Conservation (phyloP, 2,329 filamentous ascomycete species). For the Alternaria sp. region DNA sequence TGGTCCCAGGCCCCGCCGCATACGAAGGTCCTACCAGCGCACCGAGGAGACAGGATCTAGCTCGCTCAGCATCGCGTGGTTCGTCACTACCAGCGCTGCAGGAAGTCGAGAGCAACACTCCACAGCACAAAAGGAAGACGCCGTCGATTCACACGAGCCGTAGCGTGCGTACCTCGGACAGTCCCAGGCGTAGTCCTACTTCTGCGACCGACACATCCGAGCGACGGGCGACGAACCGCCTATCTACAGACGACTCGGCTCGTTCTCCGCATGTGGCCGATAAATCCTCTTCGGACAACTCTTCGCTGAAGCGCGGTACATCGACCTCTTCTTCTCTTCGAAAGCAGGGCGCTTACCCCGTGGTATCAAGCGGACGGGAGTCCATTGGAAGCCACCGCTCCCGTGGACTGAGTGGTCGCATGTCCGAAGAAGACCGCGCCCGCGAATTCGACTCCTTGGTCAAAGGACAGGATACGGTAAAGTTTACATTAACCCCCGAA, state of each 20-base stretch:
- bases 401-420: constrained; percentile 36
- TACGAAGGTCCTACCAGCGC: constrained; percentile 16
- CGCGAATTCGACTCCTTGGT: constrained; percentile 57
- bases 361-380: constrained; percentile 41
- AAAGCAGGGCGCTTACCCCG: constrained; percentile 39
- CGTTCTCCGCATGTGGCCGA: constrained; percentile 28
- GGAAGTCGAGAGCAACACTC: constrained; percentile 29
- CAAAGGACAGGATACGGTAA: constrained; percentile 56
- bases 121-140: constrained; percentile 9
- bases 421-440: constrained; percentile 48
- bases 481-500: constrained; percentile 58
- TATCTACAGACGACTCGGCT: constrained; percentile 29
- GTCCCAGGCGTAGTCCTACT: constrained; percentile 25
- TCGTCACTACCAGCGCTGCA: constrained; percentile 38
- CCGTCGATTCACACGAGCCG: constrained; percentile 9
- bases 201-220: constrained; percentile 17
- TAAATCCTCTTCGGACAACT: constrained; percentile 33
- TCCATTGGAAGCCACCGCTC: constrained; percentile 42
- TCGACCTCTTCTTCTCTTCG: constrained; percentile 41
- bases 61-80: constrained; percentile 28
- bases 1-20: constrained; percentile 2
- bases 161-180: constrained; percentile 18
- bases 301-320: constrained; percentile 37
- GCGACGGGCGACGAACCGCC: constrained; percentile 25
- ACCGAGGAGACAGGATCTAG: constrained; percentile 27